Conservation (phyloP, 116 monocot genomes). For the Thalassia testudinum region DNA sequence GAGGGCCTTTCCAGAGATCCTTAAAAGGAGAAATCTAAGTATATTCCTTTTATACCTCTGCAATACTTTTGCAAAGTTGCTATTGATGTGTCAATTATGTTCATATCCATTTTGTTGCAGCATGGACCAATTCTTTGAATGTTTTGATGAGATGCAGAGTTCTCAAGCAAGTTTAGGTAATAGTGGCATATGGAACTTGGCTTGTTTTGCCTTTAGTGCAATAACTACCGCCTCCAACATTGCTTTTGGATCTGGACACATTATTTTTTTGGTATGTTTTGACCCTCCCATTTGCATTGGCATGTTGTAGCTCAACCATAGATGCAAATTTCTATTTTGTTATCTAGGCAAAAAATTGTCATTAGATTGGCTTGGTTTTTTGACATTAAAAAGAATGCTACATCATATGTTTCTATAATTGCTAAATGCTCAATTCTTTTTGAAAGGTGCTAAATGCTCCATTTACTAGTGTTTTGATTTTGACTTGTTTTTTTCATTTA, state of each 20-base stretch:
- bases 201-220: conserved; percentile 94
- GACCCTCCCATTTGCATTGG: too few species aligned
- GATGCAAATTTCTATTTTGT: too few species aligned
- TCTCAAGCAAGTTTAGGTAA: conserved; percentile 37
- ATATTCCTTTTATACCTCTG: neutral
- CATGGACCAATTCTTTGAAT: conserved; percentile 95
- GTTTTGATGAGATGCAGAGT: conserved; percentile 83
- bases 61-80: neutral
- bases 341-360: too few species aligned
- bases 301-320: too few species aligned
- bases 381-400: too few species aligned
- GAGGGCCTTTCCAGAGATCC: too few species aligned
- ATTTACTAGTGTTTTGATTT: too few species aligned
- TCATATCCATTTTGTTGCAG: conserved; percentile 30
- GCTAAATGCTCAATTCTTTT: neutral
- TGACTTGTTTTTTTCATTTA: too few species aligned
- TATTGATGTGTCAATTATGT: neutral
- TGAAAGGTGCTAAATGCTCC: too few species aligned
- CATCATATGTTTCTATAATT: neutral
- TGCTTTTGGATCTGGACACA: conserved; percentile 67
- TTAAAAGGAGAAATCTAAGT: too few species aligned
- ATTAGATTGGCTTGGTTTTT: too few species aligned
- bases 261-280: conserved; percentile 39
- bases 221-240: conserved; percentile 84
- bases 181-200: conserved; percentile 91